Conservation (phyloP, 148 eudicot genomes). For the Hydrangea macrophylla region DNA sequence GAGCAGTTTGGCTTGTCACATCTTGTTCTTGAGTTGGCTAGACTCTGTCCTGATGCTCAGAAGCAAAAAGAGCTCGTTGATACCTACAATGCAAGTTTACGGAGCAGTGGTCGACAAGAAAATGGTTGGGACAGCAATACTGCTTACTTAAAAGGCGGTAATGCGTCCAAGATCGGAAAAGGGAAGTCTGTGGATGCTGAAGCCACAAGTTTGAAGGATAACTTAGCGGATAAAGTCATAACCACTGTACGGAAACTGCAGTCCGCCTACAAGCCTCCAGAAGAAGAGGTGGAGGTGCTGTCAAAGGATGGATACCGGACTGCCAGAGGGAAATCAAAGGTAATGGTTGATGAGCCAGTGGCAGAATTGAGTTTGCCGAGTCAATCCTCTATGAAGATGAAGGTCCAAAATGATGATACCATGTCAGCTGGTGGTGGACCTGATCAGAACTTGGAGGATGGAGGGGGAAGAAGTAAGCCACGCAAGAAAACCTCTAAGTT, state of each 20-base stretch:
- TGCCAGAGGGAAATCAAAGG: conserved; percentile 48
- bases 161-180: conserved; percentile 52
- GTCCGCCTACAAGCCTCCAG: conserved; percentile 50
- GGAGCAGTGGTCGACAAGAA: conserved; percentile 30
- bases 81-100: conserved; percentile 43
- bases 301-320: conserved; percentile 79
- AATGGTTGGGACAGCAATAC: conserved; percentile 37
- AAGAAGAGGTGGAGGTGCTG: conserved; percentile 72
- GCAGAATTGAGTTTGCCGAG: conserved; percentile 21
- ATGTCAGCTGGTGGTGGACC: conserved; percentile 20
- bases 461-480: conserved; percentile 49
- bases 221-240: conserved; percentile 57
- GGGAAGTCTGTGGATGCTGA: conserved; percentile 47
- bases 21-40: conserved; percentile 85
- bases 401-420: conserved; percentile 16
- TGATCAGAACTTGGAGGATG: conserved; percentile 29
- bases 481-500: conserved; percentile 88
- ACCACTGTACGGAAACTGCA: conserved; percentile 68
- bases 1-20: conserved; percentile 80
- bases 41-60: conserved; percentile 64
- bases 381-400: conserved; percentile 18
- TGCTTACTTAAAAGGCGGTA: conserved; percentile 27
- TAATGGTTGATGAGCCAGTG: conserved; percentile 19
- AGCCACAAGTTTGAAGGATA: conserved; percentile 39
- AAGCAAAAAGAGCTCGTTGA: conserved; percentile 77